Base-by-base conservation (phyloP, 352 stramenopile species). In the Pythium sukuiense region DNA sequence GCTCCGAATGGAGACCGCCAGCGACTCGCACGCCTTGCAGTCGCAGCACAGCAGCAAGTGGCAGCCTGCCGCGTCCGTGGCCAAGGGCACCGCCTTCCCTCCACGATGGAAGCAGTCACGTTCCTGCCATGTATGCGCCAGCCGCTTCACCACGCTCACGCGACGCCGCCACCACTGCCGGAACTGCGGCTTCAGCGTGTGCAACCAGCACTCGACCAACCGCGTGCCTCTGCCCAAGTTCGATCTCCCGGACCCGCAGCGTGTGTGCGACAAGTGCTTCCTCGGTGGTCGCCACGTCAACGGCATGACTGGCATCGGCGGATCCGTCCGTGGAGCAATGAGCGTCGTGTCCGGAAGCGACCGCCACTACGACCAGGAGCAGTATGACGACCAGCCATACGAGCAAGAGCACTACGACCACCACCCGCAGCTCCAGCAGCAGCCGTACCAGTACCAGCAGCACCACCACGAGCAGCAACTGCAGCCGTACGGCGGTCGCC, bases 91-190 rank as follows among this genome's bases (percentile, higher is more conserved):
- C 0, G 58, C 70, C 13, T 92, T 92, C 59, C 84, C 84, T 5
- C 84, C 84, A 30, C 84, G 84, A 16, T 92, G 84, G 84, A 88
- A 88, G 72, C 84, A 93, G 65, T 74, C 85, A 43, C 79, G 77
- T 14, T 80, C 77, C 53, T 93, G 85, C 60, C 76, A 90, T 70
- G 81, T 93, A 52, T 93, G 85, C 59, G 63, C 73, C 8, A 72
- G 72, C 32, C 63, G 67, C 11, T 93, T 92, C 45, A 52, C 45
- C 71, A 77, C 77, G 49, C 68, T 91, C 29, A 76, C 88, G 45
- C 88, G 88, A 57, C 85, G 85, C n/a, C 83, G 85, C 53, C 85
- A 93, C 67, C 85, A 93, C 69, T 93, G 85, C 70, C 81, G 85
- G 18, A 90, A 91, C 67, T 93, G 85, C 69, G 85, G 85, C 7